These are phyloP conservation scores for Cucurbita argyrosperma DNA, from an alignment of 306 rosid genomes.

Conservation along the genomic window DNA sequence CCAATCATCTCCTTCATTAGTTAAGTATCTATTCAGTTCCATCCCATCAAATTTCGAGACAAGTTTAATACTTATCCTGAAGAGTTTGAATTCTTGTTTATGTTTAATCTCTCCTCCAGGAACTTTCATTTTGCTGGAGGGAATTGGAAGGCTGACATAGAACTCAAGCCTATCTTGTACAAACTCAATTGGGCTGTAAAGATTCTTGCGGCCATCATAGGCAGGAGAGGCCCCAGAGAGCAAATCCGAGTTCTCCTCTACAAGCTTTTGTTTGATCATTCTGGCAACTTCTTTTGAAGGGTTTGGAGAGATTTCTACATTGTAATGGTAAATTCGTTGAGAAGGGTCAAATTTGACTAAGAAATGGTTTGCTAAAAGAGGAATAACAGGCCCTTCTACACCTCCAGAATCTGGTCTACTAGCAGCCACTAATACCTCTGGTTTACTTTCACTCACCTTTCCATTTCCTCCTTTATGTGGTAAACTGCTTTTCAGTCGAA, in stretches of 20 bases:
- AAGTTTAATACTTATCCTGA: constrained; percentile 57
- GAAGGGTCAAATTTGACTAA: constrained; percentile 62
- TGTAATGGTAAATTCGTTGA: constrained; percentile 67
- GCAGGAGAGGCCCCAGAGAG: constrained; percentile 77
- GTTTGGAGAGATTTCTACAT: constrained; percentile 81
- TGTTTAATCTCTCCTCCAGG: constrained; percentile 35
- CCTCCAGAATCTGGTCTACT: constrained; percentile 93
- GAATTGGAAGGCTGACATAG: constrained; percentile 61
- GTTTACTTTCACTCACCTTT: constrained; percentile 31
- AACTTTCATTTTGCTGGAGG: constrained; percentile 21
- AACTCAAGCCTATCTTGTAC: constrained; percentile 73
- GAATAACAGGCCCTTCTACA: constrained; percentile 61
- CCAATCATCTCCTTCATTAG: constrained; percentile 74
- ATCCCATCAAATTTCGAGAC: constrained; percentile 72
- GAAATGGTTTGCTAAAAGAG: constrained; percentile 90
- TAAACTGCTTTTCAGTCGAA: constrained; percentile 22
- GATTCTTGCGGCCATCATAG: constrained; percentile 84
- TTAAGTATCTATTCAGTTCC: constrained; percentile 53
- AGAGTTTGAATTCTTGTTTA: constrained; percentile 34
- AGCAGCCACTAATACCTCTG: constrained; percentile 49
- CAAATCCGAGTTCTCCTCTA: constrained; percentile 36
- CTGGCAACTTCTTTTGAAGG: constrained; percentile 81
- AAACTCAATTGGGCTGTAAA: constrained; percentile 77
- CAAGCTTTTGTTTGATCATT: constrained; percentile 65
- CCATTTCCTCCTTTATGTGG: constrained; percentile 34